Percentiles rank a stretch among this genome's conserved stretches.
Conservation (phyloP, 73 alveolate genomes). For the Tetrahymena thermophila region DNA sequence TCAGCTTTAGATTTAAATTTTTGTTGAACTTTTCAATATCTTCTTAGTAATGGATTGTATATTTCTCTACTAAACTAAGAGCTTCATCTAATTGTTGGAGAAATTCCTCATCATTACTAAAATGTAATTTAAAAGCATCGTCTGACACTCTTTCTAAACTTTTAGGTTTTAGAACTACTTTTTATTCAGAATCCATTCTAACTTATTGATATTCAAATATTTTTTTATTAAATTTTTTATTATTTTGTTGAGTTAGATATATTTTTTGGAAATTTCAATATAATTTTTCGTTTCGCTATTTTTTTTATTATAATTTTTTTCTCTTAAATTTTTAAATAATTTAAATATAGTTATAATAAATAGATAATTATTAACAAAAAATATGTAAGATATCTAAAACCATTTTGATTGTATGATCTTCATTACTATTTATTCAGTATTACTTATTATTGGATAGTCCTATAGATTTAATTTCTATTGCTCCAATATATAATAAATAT, state of each 20-base stretch:
- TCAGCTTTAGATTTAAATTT: not conserved
- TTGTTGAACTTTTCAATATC: not conserved
- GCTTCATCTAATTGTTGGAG: not conserved
- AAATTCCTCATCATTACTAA: not conserved
- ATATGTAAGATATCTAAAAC: no score
- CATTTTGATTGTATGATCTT: no score
- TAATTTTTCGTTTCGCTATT: not conserved
- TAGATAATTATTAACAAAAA: no score
- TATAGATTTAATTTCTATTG: not conserved
- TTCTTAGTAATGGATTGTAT: not conserved
- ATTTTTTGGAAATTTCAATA: not conserved
- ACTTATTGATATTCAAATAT: no score
- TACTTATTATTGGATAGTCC: not conserved
- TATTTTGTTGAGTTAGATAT: no score
- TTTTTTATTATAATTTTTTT: no score
- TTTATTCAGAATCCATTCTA: not conserved
- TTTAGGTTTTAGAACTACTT: not conserved
- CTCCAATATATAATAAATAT: no score
- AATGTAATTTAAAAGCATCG: not conserved
- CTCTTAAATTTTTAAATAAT: no score
- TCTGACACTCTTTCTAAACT: not conserved
- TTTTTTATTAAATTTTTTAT: no score
- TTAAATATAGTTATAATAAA: no score
- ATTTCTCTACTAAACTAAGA: not conserved
- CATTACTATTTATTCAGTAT: not conserved